Evolutionary conservation across 495 filamentous ascomycete species (phyloP).

Genomic region (Aspergillus nidulans): DNA sequence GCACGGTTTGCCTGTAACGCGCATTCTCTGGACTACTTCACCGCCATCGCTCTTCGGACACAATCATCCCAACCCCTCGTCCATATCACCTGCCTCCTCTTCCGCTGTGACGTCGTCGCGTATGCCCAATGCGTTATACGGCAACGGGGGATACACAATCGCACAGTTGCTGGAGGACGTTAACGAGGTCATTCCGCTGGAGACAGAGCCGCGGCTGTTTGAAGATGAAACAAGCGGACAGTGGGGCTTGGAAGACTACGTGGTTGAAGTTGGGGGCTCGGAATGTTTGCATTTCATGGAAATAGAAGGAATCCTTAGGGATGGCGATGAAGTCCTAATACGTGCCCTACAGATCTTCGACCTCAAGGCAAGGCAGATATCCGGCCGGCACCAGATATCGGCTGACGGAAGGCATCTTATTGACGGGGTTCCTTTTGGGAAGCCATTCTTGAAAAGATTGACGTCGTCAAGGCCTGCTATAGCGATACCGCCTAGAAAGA

Average conservation of each 20-base stretch:
- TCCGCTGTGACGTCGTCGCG: constrained; percentile 35
- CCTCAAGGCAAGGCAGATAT: constrained; percentile 65
- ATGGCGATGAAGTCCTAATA: constrained; percentile 83
- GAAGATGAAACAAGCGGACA: constrained; percentile 44
- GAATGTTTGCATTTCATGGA: constrained; percentile 88
- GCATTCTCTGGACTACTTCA: constrained; percentile 65
- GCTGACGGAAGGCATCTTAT: constrained; percentile 75
- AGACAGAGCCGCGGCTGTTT: constrained; percentile 50
- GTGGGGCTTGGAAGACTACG: constrained; percentile 92
- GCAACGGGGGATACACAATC: constrained; percentile 60
- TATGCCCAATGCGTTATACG: constrained; percentile 42
- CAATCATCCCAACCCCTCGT: constrained; percentile 19
- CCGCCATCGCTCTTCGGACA: constrained; percentile 33
- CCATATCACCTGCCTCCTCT: constrained; percentile 24
- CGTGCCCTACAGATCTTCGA: constrained; percentile 75
- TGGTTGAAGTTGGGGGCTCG: constrained; percentile 75
- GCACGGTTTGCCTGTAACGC: constrained; percentile 69
- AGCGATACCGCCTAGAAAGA: constrained; percentile 73
- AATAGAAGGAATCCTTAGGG: constrained; percentile 63
- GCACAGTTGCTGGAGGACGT: constrained; percentile 79
- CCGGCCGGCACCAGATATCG: constrained; percentile 81
- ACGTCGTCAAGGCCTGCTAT: constrained; percentile 59
- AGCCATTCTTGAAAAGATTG: constrained; percentile 56
- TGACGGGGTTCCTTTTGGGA: constrained; percentile 86
- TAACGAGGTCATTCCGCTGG: constrained; percentile 78